These are phyloP conservation scores for Ettlia oleoabundans DNA, from an alignment of 139 green algal genomes.

Conservation along the genomic window DNA sequence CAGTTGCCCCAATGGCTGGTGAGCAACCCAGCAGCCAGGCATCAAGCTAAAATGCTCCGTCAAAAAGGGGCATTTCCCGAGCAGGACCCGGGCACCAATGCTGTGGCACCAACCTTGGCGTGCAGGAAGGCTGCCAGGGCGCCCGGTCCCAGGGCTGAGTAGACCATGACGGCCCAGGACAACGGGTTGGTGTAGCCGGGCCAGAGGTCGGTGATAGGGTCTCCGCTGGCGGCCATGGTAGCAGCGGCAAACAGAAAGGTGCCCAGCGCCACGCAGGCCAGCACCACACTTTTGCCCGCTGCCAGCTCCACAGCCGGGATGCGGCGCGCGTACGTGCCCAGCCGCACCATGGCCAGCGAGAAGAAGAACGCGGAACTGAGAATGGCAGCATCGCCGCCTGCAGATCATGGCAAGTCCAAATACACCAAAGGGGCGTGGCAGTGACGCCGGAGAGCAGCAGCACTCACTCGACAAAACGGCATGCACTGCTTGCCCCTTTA, in stretches of 20 bases:
- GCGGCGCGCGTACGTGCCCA: conserved; percentile 36
- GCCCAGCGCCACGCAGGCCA: conserved; percentile 23
- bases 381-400: conserved; percentile 31
- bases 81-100: too few species aligned
- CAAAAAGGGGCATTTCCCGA: too few species aligned
- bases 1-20: too few species aligned
- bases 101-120: conserved; percentile 48
- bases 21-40: too few species aligned
- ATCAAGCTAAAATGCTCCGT: too few species aligned
- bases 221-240: background rate
- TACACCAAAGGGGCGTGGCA: too few species aligned
- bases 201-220: conserved; percentile 24
- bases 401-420: too few species aligned
- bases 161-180: conserved; percentile 31
- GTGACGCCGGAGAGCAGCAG: too few species aligned
- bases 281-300: conserved; percentile 38
- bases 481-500: too few species aligned
- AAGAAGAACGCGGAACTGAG: conserved; percentile 44
- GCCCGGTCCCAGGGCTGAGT: conserved; percentile 32
- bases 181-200: conserved; percentile 24
- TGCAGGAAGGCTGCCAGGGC: conserved; percentile 38
- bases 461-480: too few species aligned
- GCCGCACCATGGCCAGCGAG: conserved; percentile 50
- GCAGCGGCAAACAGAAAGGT: background rate
- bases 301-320: conserved; percentile 42